Conservation (phyloP, 257 asterid species). For the Cynanchum wilfordii region DNA sequence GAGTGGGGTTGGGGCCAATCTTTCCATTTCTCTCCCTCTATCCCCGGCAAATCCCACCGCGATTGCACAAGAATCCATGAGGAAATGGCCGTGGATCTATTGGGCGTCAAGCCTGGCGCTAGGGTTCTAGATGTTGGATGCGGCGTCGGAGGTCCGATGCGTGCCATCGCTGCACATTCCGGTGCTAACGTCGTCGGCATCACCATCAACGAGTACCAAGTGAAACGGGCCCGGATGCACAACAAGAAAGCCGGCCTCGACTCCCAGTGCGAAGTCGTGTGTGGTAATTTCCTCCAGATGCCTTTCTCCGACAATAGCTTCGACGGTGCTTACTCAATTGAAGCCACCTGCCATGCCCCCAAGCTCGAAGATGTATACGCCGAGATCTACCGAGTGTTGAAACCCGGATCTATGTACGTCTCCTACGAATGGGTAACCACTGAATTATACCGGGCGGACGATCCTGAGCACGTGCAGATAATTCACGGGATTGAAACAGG, state of each 20-base stretch:
- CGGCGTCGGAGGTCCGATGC: slow-evolving; percentile 86
- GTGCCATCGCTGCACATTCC: slow-evolving; percentile 82
- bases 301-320: slow-evolving; percentile 50
- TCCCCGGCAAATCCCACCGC: slow-evolving; percentile 66
- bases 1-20: slow-evolving; percentile 96
- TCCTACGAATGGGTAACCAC: slow-evolving; percentile 91
- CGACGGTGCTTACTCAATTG: slow-evolving; percentile 81
- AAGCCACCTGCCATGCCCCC: slow-evolving; percentile 82
- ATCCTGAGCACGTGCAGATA: slow-evolving; percentile 24
- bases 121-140: slow-evolving; percentile 72
- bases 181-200: slow-evolving; percentile 70
- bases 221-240: slow-evolving; percentile 56
- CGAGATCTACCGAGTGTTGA: slow-evolving; percentile 73
- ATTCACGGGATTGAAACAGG: slow-evolving; percentile 32
- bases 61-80: slow-evolving; percentile 76
- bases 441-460: slow-evolving; percentile 46
- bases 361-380: slow-evolving; percentile 60
- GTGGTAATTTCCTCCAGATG: slow-evolving; percentile 79
- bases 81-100: slow-evolving; percentile 78
- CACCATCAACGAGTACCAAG: slow-evolving; percentile 80
- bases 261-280: slow-evolving; percentile 57
- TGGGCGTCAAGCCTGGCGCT: slow-evolving; percentile 40
- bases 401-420: slow-evolving; percentile 61
- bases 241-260: slow-evolving; percentile 70
- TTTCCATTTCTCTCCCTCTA: slow-evolving; percentile 68